Evolutionary conservation across 2,329 filamentous ascomycete genomes (phyloP).

Genomic region (Aspergillus ruber): DNA sequence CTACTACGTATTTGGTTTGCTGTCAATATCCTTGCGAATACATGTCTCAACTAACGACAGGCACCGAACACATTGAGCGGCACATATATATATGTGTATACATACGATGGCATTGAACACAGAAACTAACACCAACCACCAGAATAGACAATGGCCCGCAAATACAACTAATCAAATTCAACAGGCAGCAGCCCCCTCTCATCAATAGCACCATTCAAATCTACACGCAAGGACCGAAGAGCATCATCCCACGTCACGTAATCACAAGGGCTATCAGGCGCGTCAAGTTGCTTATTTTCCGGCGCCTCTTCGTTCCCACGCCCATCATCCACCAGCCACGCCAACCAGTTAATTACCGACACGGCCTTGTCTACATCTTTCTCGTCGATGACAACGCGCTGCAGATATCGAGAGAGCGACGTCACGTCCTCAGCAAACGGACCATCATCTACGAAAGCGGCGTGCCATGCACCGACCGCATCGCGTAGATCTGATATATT

Average conservation of each 20-base stretch:
- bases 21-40: neutral
- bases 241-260: slow-evolving; percentile 29
- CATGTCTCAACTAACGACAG: neutral
- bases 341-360: slow-evolving; percentile 61
- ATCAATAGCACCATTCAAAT: slow-evolving; percentile 38
- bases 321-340: slow-evolving; percentile 34
- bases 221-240: slow-evolving; percentile 34
- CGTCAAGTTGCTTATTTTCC: neutral
- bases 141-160: slow-evolving; percentile 2
- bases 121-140: too few relatives aligned
- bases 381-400: slow-evolving; percentile 67
- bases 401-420: slow-evolving; percentile 67
- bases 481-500: slow-evolving; percentile 60
- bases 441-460: slow-evolving; percentile 63
- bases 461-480: slow-evolving; percentile 70
- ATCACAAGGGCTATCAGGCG: slow-evolving; percentile 11
- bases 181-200: slow-evolving; percentile 42
- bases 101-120: too few relatives aligned
- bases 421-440: slow-evolving; percentile 74
- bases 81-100: too few relatives aligned
- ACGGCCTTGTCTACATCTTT: slow-evolving; percentile 69
- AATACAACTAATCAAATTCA: slow-evolving; percentile 29
- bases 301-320: slow-evolving; percentile 26
- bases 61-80: neutral
- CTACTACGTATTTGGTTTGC: neutral